Base-by-base conservation (phyloP, 164 flowering plant genomes). In the Protea cynaroides region DNA sequence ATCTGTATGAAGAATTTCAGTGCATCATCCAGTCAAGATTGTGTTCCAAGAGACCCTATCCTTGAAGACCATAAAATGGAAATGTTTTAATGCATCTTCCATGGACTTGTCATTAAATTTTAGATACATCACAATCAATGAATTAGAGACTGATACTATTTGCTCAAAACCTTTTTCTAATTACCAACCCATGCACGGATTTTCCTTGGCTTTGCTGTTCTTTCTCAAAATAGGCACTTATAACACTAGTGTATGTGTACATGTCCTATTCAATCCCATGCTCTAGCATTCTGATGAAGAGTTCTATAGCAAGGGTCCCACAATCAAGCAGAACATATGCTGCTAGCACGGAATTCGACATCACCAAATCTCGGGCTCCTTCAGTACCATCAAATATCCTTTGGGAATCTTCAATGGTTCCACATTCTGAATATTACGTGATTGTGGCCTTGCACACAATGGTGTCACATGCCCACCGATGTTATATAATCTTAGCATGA, bases 1-100 rank as follows among this genome's bases (percentile, higher is more conserved):
- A 90, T 88, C 25, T 72, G 61, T 46, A 51, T 63, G 68, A 90
- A 90, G 56, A 85, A 70, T 53, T 80, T 81, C 53, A 88, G 56
- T 18, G 89, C 85, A 67, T 83, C 82, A 81, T 25, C 93, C 98
- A 4, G 92, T 84, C 62, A 92, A 63, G 47, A 92, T 78, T 29
- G 96, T 84, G 63, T 88, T 92, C 96, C 98, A 90, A 22, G 98
- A 83, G 18, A 88, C 87, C 53, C 61, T 76, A 68, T 92, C 98
- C 68, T 78, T 86, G 37, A 43, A 29, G 18, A 80, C 83, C 83
- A 88, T 75, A 40, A 60, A 71, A 7, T 76, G 60, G 65, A 89
- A 92, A 44, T 76, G 54, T 10, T 56, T 69, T 22, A 84, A 2
- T 8, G 95, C 95, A 67, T 87, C 86, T 44, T 74, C 82, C 85